A percentile compares a stretch with the other conserved stretches of the same genome.
Evolutionary conservation across 108 stramenopile species (phyloP).

Genomic region (Conticribra guillardii): DNA sequence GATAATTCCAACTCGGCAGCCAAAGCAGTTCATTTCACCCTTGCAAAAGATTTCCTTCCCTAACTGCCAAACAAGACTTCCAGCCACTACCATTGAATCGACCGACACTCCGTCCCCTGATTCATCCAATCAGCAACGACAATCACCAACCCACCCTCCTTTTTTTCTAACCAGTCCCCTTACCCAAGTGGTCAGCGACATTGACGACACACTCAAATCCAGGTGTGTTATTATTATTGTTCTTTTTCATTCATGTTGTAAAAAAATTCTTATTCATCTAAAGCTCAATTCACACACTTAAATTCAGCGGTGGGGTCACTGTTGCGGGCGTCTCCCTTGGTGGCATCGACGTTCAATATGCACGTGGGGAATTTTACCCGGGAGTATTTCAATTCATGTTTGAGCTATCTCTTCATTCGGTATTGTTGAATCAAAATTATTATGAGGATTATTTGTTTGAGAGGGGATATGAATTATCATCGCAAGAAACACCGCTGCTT

Average conservation of each 20-base stretch:
- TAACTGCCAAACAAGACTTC: too few species aligned
- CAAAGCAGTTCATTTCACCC: too few species aligned
- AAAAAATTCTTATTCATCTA: too few species aligned
- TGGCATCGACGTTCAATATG: constrained; percentile 93
- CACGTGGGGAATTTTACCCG: constrained; percentile 92
- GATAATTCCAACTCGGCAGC: too few species aligned
- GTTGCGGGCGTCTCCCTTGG: constrained; percentile 87
- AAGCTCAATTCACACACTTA: too few species aligned
- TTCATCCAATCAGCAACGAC: too few species aligned
- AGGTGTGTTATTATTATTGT: too few species aligned
- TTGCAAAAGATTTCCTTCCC: too few species aligned
- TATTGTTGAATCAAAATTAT: constrained; percentile 41
- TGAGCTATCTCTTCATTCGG: constrained; percentile 72
- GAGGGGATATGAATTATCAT: constrained; percentile 7
- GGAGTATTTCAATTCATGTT: constrained; percentile 94
- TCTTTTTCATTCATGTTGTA: too few species aligned
- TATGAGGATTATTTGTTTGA: constrained; percentile 27
- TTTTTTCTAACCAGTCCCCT: constrained; percentile 30
- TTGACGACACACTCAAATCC: constrained; percentile 95
- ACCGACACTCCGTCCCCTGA: too few species aligned
- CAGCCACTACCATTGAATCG: background rate
- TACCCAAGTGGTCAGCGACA: constrained; percentile 69
- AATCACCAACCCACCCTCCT: background rate
- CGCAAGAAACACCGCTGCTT: background rate
- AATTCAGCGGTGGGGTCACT: constrained; percentile 88